Percentiles rank a stretch among this genome's conserved stretches.
phyloP scores from a whole-genome alignment of 176 grass and related monocot species.

The Oryza glumipatula region DNA sequence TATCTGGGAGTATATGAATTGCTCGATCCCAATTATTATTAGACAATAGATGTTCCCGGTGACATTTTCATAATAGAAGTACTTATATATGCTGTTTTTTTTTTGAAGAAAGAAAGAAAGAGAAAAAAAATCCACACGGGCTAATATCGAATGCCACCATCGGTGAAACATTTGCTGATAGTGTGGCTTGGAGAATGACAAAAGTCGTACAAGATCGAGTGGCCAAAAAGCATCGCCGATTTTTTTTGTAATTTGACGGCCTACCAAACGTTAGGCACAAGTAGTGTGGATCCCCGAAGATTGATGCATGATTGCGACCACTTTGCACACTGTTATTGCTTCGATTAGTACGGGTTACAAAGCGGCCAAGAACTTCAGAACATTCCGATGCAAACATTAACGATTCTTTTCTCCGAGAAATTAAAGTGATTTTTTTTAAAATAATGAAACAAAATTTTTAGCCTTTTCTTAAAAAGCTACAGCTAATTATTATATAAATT shows the following conservation, averaged over 20 bases:
- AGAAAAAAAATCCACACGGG: too few species aligned
- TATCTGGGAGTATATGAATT: too few species aligned
- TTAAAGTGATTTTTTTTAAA: too few species aligned
- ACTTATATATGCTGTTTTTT: too few species aligned
- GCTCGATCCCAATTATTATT: too few species aligned
- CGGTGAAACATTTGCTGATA: not conserved
- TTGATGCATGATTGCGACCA: not conserved
- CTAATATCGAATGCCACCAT: not conserved
- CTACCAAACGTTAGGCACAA: slow-evolving; percentile 28
- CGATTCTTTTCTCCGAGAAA: too few species aligned
- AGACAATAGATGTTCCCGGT: too few species aligned
- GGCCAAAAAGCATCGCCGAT: not conserved
- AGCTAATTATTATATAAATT: too few species aligned
- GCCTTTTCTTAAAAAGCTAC: too few species aligned
- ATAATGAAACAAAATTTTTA: too few species aligned
- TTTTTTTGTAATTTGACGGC: not conserved
- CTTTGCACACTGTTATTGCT: not conserved
- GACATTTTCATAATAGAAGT: too few species aligned
- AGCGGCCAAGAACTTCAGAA: not conserved
- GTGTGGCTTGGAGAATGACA: not conserved
- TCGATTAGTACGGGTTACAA: not conserved
- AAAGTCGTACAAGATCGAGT: not conserved
- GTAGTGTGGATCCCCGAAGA: not conserved
- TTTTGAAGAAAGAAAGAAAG: too few species aligned
- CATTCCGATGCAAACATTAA: not conserved